Evolutionary conservation across 2,329 filamentous ascomycete genomes (phyloP).

Genomic region (Nannizzia gypsea): DNA sequence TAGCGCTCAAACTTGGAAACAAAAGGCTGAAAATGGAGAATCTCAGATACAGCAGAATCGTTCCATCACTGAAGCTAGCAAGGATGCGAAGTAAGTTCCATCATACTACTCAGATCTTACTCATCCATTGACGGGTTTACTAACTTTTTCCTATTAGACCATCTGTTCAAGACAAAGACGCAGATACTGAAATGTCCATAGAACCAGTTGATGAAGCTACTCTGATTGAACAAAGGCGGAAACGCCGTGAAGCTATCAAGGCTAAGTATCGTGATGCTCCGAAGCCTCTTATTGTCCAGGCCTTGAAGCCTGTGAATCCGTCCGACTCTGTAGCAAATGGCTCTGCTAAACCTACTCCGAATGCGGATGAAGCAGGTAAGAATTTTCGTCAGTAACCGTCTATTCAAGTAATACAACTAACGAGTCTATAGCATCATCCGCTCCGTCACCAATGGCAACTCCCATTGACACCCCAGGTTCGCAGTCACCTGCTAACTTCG

Average conservation of each 20-base stretch:
- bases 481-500: conserved; percentile 48
- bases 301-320: conserved; percentile 53
- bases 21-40: conserved; percentile 58
- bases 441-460: conserved; percentile 36
- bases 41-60: conserved; percentile 44
- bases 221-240: conserved; percentile 73
- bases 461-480: conserved; percentile 38
- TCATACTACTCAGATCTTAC: neutral
- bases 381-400: neutral
- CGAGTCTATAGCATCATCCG: conserved; percentile 19
- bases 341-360: conserved; percentile 35
- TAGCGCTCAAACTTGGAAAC: conserved; percentile 47
- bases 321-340: conserved; percentile 41
- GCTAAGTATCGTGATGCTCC: conserved; percentile 64
- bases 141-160: conserved; percentile 5
- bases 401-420: conserved; percentile 30
- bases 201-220: conserved; percentile 65
- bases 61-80: conserved; percentile 24
- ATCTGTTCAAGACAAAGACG: conserved; percentile 15
- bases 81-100: conserved; percentile 32
- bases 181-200: conserved; percentile 34
- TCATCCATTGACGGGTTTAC: neutral
- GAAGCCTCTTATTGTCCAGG: conserved; percentile 63
- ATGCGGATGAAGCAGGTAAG: conserved; percentile 31
- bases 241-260: conserved; percentile 70